A percentile compares a stretch with the other conserved stretches of the same genome.
These are phyloP conservation scores for Phytopythium boreale DNA, from an alignment of 352 stramenopile species.

Conservation along the genomic window DNA sequence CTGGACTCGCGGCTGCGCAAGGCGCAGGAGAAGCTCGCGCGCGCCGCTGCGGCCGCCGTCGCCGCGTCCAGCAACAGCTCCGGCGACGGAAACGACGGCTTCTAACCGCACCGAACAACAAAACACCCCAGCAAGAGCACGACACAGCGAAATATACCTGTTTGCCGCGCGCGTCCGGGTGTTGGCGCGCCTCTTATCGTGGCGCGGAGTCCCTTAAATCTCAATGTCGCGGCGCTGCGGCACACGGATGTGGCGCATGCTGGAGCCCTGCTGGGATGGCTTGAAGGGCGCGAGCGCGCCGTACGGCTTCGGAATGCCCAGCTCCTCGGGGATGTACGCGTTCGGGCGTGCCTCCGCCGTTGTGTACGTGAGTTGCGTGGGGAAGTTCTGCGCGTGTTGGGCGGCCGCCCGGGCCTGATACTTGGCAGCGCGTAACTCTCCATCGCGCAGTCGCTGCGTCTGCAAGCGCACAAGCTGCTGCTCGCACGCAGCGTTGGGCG, in stretches of 20 bases:
- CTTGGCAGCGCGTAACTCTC: conserved; percentile 43
- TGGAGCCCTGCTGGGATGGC: conserved; percentile 78
- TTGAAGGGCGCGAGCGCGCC: conserved; percentile 91
- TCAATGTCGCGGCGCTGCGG: conserved; percentile 90
- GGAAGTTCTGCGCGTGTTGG: conserved; percentile 56
- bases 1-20: conserved; percentile 64
- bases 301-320: conserved; percentile 94
- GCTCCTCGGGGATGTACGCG: conserved; percentile 92
- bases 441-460: conserved; percentile 44
- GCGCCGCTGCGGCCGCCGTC: conserved; percentile 15
- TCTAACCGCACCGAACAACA: conserved; percentile 1
- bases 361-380: conserved; percentile 76
- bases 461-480: conserved; percentile 68
- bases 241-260: conserved; percentile 90
- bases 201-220: conserved; percentile 51
- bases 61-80: background rate
- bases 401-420: conserved; percentile 34
- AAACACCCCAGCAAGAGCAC: background rate
- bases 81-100: background rate
- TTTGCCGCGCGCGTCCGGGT: background rate
- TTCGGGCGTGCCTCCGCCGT: conserved; percentile 91
- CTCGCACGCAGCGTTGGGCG: conserved; percentile 77
- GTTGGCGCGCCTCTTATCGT: background rate
- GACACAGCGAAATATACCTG: background rate
- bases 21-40: conserved; percentile 67